Evolutionary conservation across 139 green algal genomes (phyloP).

Genomic region (Chlamydomonas applanata): DNA sequence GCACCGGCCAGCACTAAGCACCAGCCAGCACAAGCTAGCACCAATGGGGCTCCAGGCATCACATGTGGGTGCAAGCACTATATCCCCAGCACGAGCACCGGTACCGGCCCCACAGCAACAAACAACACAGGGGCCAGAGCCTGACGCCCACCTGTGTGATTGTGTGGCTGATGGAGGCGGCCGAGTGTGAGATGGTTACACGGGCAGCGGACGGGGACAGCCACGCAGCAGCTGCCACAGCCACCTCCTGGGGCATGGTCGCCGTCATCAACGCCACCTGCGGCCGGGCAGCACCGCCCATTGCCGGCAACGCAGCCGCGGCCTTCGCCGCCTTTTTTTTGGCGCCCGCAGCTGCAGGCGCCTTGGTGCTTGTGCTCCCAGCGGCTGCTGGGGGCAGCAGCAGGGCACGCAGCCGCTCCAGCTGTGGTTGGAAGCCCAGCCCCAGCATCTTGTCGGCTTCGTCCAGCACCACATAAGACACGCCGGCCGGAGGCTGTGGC

Average conservation of each 20-base stretch:
- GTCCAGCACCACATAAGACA: slow-evolving; percentile 72
- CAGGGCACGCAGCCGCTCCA: slow-evolving; percentile 58
- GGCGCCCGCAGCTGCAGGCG: not conserved
- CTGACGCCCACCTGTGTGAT: slow-evolving; percentile 59
- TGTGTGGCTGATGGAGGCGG: slow-evolving; percentile 62
- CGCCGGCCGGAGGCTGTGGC: not conserved
- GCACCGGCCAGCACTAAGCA: too few species aligned
- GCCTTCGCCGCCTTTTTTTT: not conserved
- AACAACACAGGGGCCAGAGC: not conserved
- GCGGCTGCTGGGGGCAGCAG: slow-evolving; percentile 34
- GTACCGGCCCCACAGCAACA: too few species aligned
- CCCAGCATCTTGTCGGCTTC: slow-evolving; percentile 90
- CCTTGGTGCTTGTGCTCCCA: not conserved
- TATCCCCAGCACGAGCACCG: too few species aligned
- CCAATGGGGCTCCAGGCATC: too few species aligned
- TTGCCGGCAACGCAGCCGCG: slow-evolving; percentile 1
- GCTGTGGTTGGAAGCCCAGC: slow-evolving; percentile 74
- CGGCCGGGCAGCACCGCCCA: not conserved
- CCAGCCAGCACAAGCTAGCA: too few species aligned
- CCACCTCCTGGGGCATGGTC: slow-evolving; percentile 66
- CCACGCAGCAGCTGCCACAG: slow-evolving; percentile 52
- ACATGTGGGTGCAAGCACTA: too few species aligned
- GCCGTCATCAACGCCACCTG: slow-evolving; percentile 85
- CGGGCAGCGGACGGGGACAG: slow-evolving; percentile 29
- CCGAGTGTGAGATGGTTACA: slow-evolving; percentile 11